A percentile compares a stretch with the other conserved stretches of the same genome.
Conservation (phyloP, 768 basidiomycete genomes). For the Hydnomerulius pinastri region DNA sequence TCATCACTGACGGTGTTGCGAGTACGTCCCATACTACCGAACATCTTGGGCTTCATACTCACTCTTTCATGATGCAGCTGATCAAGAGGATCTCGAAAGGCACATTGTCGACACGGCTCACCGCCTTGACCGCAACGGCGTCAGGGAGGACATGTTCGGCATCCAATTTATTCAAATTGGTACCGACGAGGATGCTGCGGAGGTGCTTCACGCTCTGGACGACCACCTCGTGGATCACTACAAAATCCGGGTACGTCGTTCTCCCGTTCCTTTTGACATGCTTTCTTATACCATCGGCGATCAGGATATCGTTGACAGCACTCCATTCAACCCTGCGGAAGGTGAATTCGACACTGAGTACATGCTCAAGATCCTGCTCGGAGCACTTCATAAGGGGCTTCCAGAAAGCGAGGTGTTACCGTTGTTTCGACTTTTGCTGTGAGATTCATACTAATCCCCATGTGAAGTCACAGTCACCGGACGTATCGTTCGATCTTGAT, state of each 20-base stretch:
- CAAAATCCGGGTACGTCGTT: conserved; percentile 30
- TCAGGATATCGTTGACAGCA: conserved; percentile 51
- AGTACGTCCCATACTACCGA: conserved; percentile 28
- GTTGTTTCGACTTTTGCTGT: no score
- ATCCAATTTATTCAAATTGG: conserved; percentile 52
- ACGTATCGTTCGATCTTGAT: not conserved
- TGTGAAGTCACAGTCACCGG: no score
- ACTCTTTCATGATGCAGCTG: conserved; percentile 25
- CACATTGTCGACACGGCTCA: conserved; percentile 40
- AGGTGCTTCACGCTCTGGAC: conserved; percentile 42
- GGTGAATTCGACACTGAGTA: conserved; percentile 36
- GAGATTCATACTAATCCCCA: no score
- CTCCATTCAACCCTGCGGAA: conserved; percentile 35
- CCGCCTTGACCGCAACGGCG: conserved; percentile 38
- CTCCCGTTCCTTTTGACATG: not conserved
- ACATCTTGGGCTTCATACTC: not conserved
- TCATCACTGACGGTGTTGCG: conserved; percentile 43
- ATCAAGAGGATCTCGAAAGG: conserved; percentile 25
- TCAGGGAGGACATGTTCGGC: conserved; percentile 42
- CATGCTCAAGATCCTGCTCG: conserved; percentile 37
- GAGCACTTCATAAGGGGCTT: conserved; percentile 23
- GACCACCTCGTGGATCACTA: conserved; percentile 35
- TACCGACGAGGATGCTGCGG: conserved; percentile 36
- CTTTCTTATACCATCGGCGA: not conserved
- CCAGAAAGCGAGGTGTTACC: no score